Percentiles rank a stretch among this genome's conserved stretches.
Evolutionary conservation across 495 filamentous ascomycete genomes (phyloP).

Genomic region (Hyaloscypha variabilis): DNA sequence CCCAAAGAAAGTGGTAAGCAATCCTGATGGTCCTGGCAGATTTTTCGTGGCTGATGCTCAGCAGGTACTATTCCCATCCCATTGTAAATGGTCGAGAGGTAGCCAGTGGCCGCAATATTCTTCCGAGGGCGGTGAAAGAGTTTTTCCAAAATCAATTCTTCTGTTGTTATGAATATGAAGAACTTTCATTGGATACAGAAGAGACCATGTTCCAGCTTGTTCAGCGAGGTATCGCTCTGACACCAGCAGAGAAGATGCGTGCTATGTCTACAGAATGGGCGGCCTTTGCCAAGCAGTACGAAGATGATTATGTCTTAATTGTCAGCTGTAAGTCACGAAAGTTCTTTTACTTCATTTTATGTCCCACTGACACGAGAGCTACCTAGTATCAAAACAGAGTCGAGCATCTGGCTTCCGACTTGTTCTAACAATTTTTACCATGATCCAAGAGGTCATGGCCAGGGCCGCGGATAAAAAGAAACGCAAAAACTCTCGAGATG

Average conservation of each 20-base stretch:
- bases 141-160: slow-evolving; percentile 40
- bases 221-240: slow-evolving; percentile 48
- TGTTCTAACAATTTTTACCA: slow-evolving; percentile 30
- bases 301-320: slow-evolving; percentile 41
- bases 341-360: background rate
- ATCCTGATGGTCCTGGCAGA: background rate
- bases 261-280: slow-evolving; percentile 50
- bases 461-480: background rate
- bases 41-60: background rate
- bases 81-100: slow-evolving; percentile 27
- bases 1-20: slow-evolving; percentile 31
- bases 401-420: slow-evolving; percentile 41
- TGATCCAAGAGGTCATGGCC: slow-evolving; percentile 28
- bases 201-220: slow-evolving; percentile 53
- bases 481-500: slow-evolving; percentile 1
- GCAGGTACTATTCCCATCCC: slow-evolving; percentile 31
- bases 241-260: slow-evolving; percentile 50
- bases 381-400: slow-evolving; percentile 31
- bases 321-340: slow-evolving; percentile 33
- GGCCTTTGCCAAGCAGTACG: slow-evolving; percentile 40
- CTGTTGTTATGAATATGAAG: slow-evolving; percentile 44
- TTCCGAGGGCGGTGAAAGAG: slow-evolving; percentile 33
- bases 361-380: slow-evolving; percentile 21
- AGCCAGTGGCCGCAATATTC: slow-evolving; percentile 33
- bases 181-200: slow-evolving; percentile 43